Conservation (phyloP, 192 early-diverging fungal species). For the Anaeromyces robustus region DNA sequence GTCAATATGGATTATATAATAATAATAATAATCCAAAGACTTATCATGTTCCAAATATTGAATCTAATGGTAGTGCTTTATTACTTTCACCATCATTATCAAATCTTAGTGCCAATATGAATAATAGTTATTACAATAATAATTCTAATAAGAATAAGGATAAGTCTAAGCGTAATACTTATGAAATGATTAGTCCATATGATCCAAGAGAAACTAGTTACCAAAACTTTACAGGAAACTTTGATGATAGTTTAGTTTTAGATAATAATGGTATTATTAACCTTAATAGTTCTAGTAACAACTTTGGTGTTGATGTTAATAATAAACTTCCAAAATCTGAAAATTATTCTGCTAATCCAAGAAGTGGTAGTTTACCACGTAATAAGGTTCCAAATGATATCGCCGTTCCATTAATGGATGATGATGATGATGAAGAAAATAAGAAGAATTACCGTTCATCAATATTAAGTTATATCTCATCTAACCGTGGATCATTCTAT, state of each 20-base stretch:
- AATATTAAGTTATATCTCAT: background rate
- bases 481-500: background rate
- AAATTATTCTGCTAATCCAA: background rate
- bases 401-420: background rate
- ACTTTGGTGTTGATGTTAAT: background rate
- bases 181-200: background rate
- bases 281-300: background rate
- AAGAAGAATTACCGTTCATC: background rate
- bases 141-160: background rate
- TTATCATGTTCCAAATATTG: background rate
- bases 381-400: background rate
- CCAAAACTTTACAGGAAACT: background rate
- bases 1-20: background rate
- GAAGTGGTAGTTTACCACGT: background rate
- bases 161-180: background rate
- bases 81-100: background rate
- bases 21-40: background rate
- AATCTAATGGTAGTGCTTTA: background rate
- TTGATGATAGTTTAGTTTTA: background rate
- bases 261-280: background rate
- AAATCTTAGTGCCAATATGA: background rate
- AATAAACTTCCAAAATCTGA: background rate
- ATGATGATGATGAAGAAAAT: background rate
- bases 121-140: background rate
- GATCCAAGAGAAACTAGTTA: background rate